These are phyloP conservation scores for Acer negundo DNA, from an alignment of 345 rosid species.

Conservation along the genomic window DNA sequence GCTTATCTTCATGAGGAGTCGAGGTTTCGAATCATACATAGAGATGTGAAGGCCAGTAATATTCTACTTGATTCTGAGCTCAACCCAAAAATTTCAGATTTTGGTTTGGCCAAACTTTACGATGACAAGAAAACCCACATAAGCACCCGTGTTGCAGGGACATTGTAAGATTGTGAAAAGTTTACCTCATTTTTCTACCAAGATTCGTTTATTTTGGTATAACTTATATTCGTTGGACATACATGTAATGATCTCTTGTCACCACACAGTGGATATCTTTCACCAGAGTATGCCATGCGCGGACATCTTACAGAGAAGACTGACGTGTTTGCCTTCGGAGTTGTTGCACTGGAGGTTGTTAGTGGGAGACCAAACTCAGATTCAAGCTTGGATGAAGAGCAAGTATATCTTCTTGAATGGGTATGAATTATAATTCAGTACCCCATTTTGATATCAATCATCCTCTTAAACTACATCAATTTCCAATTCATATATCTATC, in stretches of 20 bases:
- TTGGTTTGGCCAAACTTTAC: constrained; percentile 63
- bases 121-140: constrained; percentile 55
- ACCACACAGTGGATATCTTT: constrained; percentile 56
- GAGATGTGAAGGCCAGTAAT: constrained; percentile 65
- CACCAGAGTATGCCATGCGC: constrained; percentile 78
- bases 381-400: constrained; percentile 42
- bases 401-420: constrained; percentile 75
- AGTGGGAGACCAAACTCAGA: constrained; percentile 72
- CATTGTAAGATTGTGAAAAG: constrained; percentile 37
- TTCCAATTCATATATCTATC: background rate
- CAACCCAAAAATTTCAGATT: constrained; percentile 60
- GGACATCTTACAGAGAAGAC: constrained; percentile 77
- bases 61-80: constrained; percentile 54
- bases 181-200: background rate
- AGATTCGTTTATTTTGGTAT: background rate
- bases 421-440: constrained; percentile 30
- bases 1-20: constrained; percentile 62
- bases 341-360: constrained; percentile 54
- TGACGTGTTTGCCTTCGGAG: constrained; percentile 69
- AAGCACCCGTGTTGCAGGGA: constrained; percentile 60
- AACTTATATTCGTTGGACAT: no score
- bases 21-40: constrained; percentile 52
- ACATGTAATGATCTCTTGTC: background rate
- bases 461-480: background rate
- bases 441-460: background rate